A percentile compares a stretch with the other conserved stretches of the same genome.
These are phyloP conservation scores for Psidium friedrichsthalianum DNA, from an alignment of 345 rosid genomes.

Conservation along the genomic window DNA sequence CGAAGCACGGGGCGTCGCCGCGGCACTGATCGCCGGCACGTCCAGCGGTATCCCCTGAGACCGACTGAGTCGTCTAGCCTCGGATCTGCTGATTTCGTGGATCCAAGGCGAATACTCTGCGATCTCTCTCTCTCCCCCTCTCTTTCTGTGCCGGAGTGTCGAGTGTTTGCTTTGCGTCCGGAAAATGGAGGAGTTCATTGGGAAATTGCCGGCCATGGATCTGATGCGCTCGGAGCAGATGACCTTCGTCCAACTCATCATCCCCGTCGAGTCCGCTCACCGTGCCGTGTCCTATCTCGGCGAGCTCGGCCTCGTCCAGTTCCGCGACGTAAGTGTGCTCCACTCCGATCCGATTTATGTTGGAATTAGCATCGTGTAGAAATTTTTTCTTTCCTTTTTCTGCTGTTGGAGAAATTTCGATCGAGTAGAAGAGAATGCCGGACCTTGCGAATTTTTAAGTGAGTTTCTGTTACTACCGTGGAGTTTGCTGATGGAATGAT, in stretches of 20 bases:
- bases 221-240: conserved; percentile 98
- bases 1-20: background rate
- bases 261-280: conserved; percentile 86
- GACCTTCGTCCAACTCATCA: conserved; percentile 87
- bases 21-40: background rate
- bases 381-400: background rate
- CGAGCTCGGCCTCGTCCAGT: conserved; percentile 38
- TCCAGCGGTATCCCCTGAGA: background rate
- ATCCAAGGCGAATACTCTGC: background rate
- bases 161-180: conserved; percentile 4
- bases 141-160: background rate
- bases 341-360: background rate
- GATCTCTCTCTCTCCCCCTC: background rate
- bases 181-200: conserved; percentile 47
- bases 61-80: background rate
- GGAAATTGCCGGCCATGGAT: conserved; percentile 81
- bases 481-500: background rate
- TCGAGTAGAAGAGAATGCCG: background rate
- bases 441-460: background rate
- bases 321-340: conserved; percentile 25
- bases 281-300: conserved; percentile 56
- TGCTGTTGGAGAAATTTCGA: background rate
- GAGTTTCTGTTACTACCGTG: background rate
- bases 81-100: conserved; percentile 5
- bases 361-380: background rate